Evolutionary conservation across 1,284 basidiomycete genomes (phyloP), one percentile per base, ranked within the genome.

Genomic region (Trametes hirsuta): DNA sequence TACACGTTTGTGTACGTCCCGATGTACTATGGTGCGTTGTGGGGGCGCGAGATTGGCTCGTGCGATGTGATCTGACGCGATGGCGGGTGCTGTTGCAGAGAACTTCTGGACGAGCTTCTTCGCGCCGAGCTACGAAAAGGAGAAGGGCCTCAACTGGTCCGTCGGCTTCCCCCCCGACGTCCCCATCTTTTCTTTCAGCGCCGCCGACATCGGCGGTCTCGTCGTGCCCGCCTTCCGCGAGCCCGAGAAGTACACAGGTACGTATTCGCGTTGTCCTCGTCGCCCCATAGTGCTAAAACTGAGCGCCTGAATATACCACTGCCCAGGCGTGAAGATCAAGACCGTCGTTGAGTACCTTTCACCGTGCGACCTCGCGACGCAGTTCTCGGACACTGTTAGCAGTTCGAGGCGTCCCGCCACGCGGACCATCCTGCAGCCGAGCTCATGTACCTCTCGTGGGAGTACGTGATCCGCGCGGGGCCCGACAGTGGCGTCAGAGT

Each of bases 41-140:
- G 36, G 5, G 21, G 21, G 3, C 3, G 2, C 10, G 37, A 22
- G 44, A 46, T 25, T 11, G 22, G 9, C 18, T 30, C 30, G 15
- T 15, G 34, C 30, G 11, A 18, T 18, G 40, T 21, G 9, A 12
- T 3, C 6, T 36, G 34, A 53, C 30, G 18, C 18, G 18, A 2
- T 15, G 6, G 36, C 30, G 30, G 8, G 40, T 9, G 9, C 30
- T 35, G 37, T 30, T 30, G 30, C n/a, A 58, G 56, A 58, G 56
- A 58, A 58, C 44, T 58, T 58, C 56, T 58, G 56, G 56, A 58
- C 56, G 18, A 50, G 48, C 49, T 58, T 58, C 49, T 58, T 58
- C 45, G 56, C 56, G 56, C 56, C 56, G 12, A 58, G 49, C 44
- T 58, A 58, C 25, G 56, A 58, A 25, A 49, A 46, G 10, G 56